A percentile compares a stretch with the other conserved stretches of the same genome.
These are phyloP conservation scores for Ogataea neopini DNA, from an alignment of 805 yeast genomes.

Conservation along the genomic window DNA sequence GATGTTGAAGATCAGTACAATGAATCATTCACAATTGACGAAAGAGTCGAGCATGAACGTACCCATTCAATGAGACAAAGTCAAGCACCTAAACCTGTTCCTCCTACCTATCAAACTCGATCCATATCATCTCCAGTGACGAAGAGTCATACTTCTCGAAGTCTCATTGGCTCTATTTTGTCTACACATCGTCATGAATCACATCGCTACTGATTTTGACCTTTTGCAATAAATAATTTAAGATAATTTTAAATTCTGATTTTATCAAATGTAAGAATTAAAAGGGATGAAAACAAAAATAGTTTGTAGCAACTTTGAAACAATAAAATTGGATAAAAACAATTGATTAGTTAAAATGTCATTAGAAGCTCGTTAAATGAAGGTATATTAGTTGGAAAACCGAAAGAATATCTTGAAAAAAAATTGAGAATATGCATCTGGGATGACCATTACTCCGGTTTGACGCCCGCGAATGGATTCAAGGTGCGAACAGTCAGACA, in stretches of 20 bases:
- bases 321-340: background rate
- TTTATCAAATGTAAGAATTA: background rate
- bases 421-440: background rate
- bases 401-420: conserved; percentile 1
- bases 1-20: conserved; percentile 41
- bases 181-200: conserved; percentile 8
- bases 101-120: conserved; percentile 6
- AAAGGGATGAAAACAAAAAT: background rate
- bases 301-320: background rate
- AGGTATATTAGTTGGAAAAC: conserved; percentile 18
- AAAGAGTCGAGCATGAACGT: conserved; percentile 31
- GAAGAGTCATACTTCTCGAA: conserved; percentile 20
- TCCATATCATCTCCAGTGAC: conserved; percentile 16
- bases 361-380: conserved; percentile 18
- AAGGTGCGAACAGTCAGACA: conserved; percentile 89
- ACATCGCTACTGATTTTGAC: background rate
- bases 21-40: conserved; percentile 29
- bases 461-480: conserved; percentile 64
- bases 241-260: background rate
- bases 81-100: conserved; percentile 24
- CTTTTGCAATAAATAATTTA: background rate
- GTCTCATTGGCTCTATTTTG: conserved; percentile 17
- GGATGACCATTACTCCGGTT: conserved; percentile 12
- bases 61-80: conserved; percentile 31
- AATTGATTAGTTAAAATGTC: conserved; percentile 2